Evolutionary conservation across 768 basidiomycete species (phyloP).

Genomic region (Suillus brevipes): DNA sequence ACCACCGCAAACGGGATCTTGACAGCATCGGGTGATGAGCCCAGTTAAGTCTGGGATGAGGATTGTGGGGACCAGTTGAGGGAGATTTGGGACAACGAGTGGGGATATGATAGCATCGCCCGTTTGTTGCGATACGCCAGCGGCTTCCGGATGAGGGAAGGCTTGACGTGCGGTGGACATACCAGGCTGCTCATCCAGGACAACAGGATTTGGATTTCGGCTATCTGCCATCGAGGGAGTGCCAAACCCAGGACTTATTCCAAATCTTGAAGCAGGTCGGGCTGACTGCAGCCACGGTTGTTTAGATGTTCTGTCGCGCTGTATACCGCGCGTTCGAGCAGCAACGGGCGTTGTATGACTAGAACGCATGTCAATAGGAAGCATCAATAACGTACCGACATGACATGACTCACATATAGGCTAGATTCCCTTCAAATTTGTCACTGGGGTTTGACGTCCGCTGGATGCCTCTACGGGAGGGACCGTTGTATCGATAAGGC

Average conservation of each 20-base stretch:
- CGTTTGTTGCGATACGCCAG: too few species aligned
- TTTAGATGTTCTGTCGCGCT: conserved; percentile 12
- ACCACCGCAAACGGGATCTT: not conserved
- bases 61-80: not conserved
- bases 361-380: conserved; percentile 11
- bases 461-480: conserved; percentile 10
- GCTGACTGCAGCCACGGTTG: conserved; percentile 1
- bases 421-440: conserved; percentile 21
- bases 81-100: not conserved
- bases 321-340: conserved; percentile 22
- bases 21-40: not conserved
- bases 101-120: not conserved
- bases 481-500: too few species aligned
- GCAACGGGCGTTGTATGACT: conserved; percentile 22
- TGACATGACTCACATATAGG: conserved; percentile 34
- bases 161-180: conserved; percentile 7
- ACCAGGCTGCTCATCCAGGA: conserved; percentile 14
- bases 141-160: too few species aligned
- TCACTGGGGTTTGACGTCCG: not conserved
- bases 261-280: conserved; percentile 13
- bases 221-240: conserved; percentile 15
- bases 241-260: conserved; percentile 15
- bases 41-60: not conserved
- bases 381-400: not conserved
- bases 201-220: not conserved